phyloP scores from a whole-genome alignment of 2,329 filamentous ascomycete species.

The Alternaria triticimaculans region DNA sequence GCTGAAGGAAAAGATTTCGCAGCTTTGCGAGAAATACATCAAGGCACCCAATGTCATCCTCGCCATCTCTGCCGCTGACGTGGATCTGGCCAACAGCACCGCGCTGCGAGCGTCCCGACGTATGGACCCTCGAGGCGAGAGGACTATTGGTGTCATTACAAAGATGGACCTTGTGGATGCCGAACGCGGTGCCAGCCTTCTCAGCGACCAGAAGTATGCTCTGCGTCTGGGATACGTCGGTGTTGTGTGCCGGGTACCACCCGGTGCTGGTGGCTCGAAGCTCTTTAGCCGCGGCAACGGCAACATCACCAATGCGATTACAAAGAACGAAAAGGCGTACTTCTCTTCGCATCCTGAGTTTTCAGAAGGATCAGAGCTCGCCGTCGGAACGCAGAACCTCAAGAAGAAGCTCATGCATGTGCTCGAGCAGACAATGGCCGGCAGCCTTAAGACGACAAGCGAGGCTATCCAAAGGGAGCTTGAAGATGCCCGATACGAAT shows the following conservation, averaged over 20 bases:
- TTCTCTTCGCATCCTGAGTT: slow-evolving; percentile 90
- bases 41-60: slow-evolving; percentile 94
- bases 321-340: slow-evolving; percentile 85
- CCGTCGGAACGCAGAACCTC: slow-evolving; percentile 82
- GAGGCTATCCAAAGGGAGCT: slow-evolving; percentile 94
- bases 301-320: slow-evolving; percentile 81
- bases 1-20: slow-evolving; percentile 92
- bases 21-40: slow-evolving; percentile 98
- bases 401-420: slow-evolving; percentile 97
- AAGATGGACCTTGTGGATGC: slow-evolving; percentile 98
- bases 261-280: slow-evolving; percentile 63
- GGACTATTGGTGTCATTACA: slow-evolving; percentile 97
- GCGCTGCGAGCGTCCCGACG: slow-evolving; percentile 86
- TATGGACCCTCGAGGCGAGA: slow-evolving; percentile 91
- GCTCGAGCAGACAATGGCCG: slow-evolving; percentile 95
- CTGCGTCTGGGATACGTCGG: slow-evolving; percentile 95
- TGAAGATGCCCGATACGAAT: slow-evolving; percentile 96
- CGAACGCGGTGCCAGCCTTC: slow-evolving; percentile 74
- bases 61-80: slow-evolving; percentile 95
- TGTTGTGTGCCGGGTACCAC: slow-evolving; percentile 83
- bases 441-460: slow-evolving; percentile 84
- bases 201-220: slow-evolving; percentile 91
- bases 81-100: slow-evolving; percentile 95
- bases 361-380: slow-evolving; percentile 73
- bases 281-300: slow-evolving; percentile 84